Evolutionary conservation across 2,329 filamentous ascomycete species (phyloP).

Genomic region (Pseudogymnoascus verrucosus): DNA sequence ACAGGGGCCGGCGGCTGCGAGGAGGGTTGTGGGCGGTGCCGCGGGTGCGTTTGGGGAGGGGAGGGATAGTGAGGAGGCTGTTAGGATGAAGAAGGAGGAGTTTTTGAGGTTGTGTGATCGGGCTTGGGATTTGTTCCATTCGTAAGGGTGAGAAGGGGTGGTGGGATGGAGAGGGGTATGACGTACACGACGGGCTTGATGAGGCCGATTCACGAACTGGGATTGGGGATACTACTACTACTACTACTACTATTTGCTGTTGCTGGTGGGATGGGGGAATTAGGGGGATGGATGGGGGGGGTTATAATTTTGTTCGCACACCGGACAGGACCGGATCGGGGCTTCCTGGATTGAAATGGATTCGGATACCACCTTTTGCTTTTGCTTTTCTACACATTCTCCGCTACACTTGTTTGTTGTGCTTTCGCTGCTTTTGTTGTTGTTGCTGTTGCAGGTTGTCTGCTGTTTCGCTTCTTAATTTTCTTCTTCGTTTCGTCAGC

Average conservation of each 20-base stretch:
- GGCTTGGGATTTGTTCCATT: constrained; percentile 97
- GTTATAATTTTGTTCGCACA: background rate
- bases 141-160: constrained; percentile 38
- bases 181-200: background rate
- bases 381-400: background rate
- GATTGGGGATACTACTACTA: background rate
- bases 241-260: background rate
- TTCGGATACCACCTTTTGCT: background rate
- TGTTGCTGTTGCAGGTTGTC: background rate
- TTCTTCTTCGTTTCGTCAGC: background rate
- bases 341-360: background rate
- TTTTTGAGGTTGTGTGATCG: constrained; percentile 79
- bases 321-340: background rate
- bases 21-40: constrained; percentile 29
- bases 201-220: background rate
- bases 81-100: constrained; percentile 82
- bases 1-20: constrained; percentile 54
- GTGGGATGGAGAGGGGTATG: background rate
- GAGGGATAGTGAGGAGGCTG: constrained; percentile 73
- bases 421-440: background rate
- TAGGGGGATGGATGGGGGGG: background rate
- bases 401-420: background rate
- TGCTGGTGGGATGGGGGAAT: background rate
- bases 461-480: background rate
- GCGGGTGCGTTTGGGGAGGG: constrained; percentile 69